phyloP scores from a whole-genome alignment of 441 rosid species.

The Pelargonium cotyledonis region DNA sequence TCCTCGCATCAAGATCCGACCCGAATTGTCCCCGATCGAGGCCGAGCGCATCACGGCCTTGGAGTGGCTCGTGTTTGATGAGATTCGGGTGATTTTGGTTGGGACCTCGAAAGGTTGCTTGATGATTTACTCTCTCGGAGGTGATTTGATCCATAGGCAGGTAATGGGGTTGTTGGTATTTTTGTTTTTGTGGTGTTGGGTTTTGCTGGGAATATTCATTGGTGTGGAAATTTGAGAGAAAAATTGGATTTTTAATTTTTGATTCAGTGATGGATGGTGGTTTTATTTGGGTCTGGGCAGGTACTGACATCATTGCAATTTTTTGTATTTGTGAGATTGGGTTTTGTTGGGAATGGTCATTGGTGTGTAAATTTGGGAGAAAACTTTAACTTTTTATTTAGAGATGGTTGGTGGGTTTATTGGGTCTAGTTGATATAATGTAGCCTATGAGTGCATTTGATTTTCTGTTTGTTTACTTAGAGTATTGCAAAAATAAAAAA shows the following conservation, averaged over 20 bases:
- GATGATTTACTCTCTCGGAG: conserved; percentile 55
- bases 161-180: conserved; percentile 22
- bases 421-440: no score
- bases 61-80: conserved; percentile 81
- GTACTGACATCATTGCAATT: no score
- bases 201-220: conserved; percentile 1
- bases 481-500: no score
- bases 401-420: no score
- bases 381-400: no score
- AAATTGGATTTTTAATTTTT: not conserved
- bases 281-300: no score
- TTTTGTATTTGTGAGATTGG: no score
- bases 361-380: no score
- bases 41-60: conserved; percentile 61
- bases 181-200: not conserved
- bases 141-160: conserved; percentile 76
- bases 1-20: conserved; percentile 68
- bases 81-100: conserved; percentile 50
- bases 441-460: no score
- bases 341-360: no score
- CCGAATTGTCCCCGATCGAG: conserved; percentile 71
- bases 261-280: no score
- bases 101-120: conserved; percentile 85
- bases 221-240: not conserved
- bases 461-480: no score